These are phyloP conservation scores for Russula vinacea DNA, from an alignment of 768 basidiomycete genomes.

Conservation along the genomic window DNA sequence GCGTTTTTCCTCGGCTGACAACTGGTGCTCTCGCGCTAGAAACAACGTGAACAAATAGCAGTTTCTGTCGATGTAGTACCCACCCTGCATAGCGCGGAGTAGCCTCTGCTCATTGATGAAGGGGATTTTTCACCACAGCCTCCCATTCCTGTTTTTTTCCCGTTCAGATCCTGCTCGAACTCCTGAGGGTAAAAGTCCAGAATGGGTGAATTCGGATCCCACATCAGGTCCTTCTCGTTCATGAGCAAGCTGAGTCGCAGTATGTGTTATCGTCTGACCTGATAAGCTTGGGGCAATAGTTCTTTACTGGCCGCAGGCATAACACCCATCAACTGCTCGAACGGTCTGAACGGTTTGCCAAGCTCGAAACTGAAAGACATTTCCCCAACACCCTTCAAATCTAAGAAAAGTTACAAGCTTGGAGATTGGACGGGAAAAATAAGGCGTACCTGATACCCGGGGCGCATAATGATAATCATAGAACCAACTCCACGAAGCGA, in stretches of 20 bases:
- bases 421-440: neutral
- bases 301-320: conserved; percentile 87
- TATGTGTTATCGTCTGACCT: conserved; percentile 46
- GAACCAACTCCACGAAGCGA: conserved; percentile 98
- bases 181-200: conserved; percentile 90
- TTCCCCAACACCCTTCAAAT: conserved; percentile 60
- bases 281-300: conserved; percentile 82
- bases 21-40: conserved; percentile 70
- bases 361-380: conserved; percentile 86
- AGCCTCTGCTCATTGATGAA: conserved; percentile 86
- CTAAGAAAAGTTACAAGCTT: conserved; percentile 38
- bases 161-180: conserved; percentile 92
- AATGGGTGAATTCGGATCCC: conserved; percentile 77
- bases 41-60: conserved; percentile 10
- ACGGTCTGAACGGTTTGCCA: conserved; percentile 87
- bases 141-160: conserved; percentile 99
- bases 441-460: conserved; percentile 78
- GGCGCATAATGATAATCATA: conserved; percentile 98
- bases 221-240: conserved; percentile 77
- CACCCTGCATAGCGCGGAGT: conserved; percentile 78
- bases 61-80: conserved; percentile 33
- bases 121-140: conserved; percentile 94
- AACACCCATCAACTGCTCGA: conserved; percentile 97
- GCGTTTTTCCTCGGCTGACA: conserved; percentile 68
- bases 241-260: conserved; percentile 15